Evolutionary conservation across 1,284 basidiomycete genomes (phyloP), one percentile per base, ranked within the genome.

Genomic region (Ustilago curta): DNA sequence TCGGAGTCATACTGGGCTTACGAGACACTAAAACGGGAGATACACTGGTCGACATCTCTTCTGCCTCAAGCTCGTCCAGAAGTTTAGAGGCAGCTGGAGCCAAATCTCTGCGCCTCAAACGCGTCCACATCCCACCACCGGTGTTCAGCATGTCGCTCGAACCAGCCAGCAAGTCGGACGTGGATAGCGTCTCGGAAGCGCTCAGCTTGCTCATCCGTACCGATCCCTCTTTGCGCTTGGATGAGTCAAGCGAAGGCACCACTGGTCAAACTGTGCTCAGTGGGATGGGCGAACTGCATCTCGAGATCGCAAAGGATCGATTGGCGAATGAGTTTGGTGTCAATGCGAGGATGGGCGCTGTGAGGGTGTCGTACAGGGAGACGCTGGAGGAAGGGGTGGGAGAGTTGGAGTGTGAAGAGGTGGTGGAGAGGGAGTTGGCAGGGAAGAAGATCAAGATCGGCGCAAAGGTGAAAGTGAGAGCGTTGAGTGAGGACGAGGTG

Each of bases 1-100:
- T 95, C 44, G 93, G 93, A 14, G 93, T 95, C 29, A 88, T 95
- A 43, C 87, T 95, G 3, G 93, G 93, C 14, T 88, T 95, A 48
- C 91, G 90, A 81, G 88, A 91, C 82, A 94, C 93, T 14, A 89
- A 92, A 35, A 95, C 93, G 8, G 93, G 93, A n/a, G 93, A 95
- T 78, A 95, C 93, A 0, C 88, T 95, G 25, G 74, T 83, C 27
- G 82, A 83, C 48, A 35, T 62, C n/a, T 57, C 69, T 18, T 54
- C 59, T 23, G 19, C 53, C 42, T 31, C 61, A 14, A 23, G 19
- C 21, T 7, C 52, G 3, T 31, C 55, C 2, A 44, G 27, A 5
- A 40, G 31, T 3, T 42, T 70, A 3, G 61, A 57, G n/a, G 42
- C 55, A 11, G 25, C 25, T 2, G 27, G 64, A 11, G 32, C 59